Evolutionary conservation across 169 alveolate genomes (phyloP).

Genomic region (Eimeria brunetti): DNA sequence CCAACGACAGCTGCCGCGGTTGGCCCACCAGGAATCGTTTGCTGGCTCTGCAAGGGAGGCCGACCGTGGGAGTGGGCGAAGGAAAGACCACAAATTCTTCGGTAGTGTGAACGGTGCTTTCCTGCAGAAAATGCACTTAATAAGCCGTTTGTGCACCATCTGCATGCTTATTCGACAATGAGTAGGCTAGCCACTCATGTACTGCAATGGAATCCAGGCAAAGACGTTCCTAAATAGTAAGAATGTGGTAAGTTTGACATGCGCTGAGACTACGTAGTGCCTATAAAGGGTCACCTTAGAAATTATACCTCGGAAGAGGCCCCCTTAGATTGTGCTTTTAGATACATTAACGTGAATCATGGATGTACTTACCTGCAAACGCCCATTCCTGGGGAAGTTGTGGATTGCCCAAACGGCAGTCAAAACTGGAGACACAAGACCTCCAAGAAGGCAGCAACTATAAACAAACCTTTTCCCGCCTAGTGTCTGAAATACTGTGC

Average conservation of each 20-base stretch:
- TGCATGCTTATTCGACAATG: background rate
- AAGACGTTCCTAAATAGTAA: background rate
- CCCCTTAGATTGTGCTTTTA: background rate
- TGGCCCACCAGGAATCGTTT: background rate
- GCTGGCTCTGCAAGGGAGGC: slow-evolving; percentile 19
- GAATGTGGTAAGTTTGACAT: background rate
- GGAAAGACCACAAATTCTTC: slow-evolving; percentile 72
- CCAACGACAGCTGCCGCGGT: slow-evolving; percentile 37
- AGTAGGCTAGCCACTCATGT: background rate
- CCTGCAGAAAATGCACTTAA: slow-evolving; percentile 38
- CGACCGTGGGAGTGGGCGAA: slow-evolving; percentile 62
- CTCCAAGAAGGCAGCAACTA: background rate
- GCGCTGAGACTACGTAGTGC: background rate
- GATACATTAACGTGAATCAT: background rate
- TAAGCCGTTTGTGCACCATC: background rate
- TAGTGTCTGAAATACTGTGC: background rate
- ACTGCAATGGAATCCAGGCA: background rate
- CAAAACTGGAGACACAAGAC: slow-evolving; percentile 34
- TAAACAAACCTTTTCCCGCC: background rate
- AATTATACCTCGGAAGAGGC: background rate
- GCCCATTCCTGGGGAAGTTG: slow-evolving; percentile 74
- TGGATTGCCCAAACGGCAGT: slow-evolving; percentile 52
- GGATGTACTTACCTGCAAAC: slow-evolving; percentile 57
- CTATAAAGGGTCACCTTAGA: background rate
- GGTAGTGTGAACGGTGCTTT: slow-evolving; percentile 80